These are phyloP conservation scores for Nematocida sp. DNA, from an alignment of 371 early-diverging fungal genomes.

Conservation along the genomic window DNA sequence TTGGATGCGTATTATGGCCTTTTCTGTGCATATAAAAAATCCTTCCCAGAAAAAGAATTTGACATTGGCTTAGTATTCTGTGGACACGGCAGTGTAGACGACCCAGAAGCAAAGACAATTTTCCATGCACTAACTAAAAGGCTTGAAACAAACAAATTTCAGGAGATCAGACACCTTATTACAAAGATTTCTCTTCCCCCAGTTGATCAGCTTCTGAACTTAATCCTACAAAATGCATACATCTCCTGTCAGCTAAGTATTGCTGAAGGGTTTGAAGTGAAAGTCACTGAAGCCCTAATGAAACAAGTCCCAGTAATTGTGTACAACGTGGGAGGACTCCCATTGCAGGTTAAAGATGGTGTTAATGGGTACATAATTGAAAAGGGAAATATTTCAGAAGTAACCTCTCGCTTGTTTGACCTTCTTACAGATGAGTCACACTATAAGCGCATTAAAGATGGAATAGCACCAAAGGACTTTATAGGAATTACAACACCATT, in stretches of 20 bases:
- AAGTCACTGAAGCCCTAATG: slow-evolving; percentile 79
- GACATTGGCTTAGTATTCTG: slow-evolving; percentile 77
- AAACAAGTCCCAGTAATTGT: slow-evolving; percentile 75
- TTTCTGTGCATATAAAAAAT: slow-evolving; percentile 72
- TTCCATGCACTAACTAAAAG: slow-evolving; percentile 72
- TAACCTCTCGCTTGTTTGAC: slow-evolving; percentile 72
- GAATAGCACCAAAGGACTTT: slow-evolving; percentile 43
- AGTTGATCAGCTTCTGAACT: slow-evolving; percentile 77
- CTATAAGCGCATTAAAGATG: slow-evolving; percentile 27
- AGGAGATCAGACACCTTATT: slow-evolving; percentile 53
- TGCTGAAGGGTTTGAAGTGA: slow-evolving; percentile 82
- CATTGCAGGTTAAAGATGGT: slow-evolving; percentile 75
- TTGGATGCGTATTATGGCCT: slow-evolving; percentile 75
- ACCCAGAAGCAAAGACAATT: slow-evolving; percentile 72
- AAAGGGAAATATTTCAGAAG: slow-evolving; percentile 73
- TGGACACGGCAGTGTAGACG: slow-evolving; percentile 81
- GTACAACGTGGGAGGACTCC: slow-evolving; percentile 77
- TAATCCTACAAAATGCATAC: slow-evolving; percentile 74
- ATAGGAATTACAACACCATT: slow-evolving; percentile 58
- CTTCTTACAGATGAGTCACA: slow-evolving; percentile 71
- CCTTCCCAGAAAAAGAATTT: slow-evolving; percentile 62
- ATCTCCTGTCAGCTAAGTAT: slow-evolving; percentile 77
- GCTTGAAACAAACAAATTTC: slow-evolving; percentile 69
- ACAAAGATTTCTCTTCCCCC: slow-evolving; percentile 74
- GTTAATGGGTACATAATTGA: slow-evolving; percentile 74